A percentile compares a stretch with the other conserved stretches of the same genome.
These are phyloP conservation scores for Trametes gibbosa DNA, from an alignment of 768 basidiomycete species.

Conservation along the genomic window DNA sequence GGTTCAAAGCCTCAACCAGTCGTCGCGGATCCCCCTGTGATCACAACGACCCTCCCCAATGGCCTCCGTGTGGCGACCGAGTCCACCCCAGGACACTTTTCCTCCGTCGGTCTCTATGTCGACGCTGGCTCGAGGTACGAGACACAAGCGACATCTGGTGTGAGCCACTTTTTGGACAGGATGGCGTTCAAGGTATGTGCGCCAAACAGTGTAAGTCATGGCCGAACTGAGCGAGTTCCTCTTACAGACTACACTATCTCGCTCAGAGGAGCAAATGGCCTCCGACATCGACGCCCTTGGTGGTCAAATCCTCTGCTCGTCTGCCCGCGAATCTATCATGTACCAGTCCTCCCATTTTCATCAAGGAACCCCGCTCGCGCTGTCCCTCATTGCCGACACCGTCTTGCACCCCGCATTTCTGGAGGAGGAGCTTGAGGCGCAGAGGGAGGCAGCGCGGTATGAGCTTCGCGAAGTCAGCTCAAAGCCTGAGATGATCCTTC, in stretches of 20 bases:
- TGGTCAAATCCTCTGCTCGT: conserved; percentile 88
- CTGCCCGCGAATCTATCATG: conserved; percentile 92
- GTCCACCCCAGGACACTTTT: conserved; percentile 88
- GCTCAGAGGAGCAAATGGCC: conserved; percentile 77
- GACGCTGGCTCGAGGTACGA: conserved; percentile 95
- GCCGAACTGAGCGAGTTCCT: not conserved
- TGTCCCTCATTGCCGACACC: conserved; percentile 91
- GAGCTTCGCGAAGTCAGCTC: conserved; percentile 84
- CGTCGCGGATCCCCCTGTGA: conserved; percentile 35
- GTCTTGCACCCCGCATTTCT: conserved; percentile 75
- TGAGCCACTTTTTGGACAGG: conserved; percentile 89
- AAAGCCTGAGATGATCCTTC: conserved; percentile 92
- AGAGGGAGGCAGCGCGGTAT: conserved; percentile 85
- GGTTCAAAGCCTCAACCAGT: not conserved
- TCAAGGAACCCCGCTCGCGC: conserved; percentile 71
- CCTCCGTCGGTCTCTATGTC: conserved; percentile 88
- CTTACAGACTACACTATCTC: conserved; percentile 70
- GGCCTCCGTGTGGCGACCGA: conserved; percentile 92
- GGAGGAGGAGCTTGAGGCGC: conserved; percentile 75
- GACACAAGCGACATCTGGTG: conserved; percentile 65
- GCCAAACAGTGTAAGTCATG: not conserved
- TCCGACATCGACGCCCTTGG: conserved; percentile 79
- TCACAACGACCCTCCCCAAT: conserved; percentile 86
- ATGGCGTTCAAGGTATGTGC: conserved; percentile 90
- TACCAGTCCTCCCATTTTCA: conserved; percentile 97